Conservation (phyloP, 768 basidiomycete species). For the Xerocomus spinulosus region DNA sequence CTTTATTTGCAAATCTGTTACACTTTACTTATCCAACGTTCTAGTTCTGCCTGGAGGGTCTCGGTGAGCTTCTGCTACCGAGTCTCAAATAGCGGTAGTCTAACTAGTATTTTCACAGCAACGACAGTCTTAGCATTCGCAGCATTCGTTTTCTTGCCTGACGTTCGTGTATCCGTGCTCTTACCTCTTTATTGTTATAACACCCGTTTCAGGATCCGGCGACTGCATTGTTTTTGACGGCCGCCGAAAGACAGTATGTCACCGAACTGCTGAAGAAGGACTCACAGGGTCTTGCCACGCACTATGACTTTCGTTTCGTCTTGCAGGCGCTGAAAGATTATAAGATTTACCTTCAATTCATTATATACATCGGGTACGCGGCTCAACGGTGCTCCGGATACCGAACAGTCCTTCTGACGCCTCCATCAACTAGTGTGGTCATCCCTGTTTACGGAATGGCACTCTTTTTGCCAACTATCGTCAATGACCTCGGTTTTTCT, state of each 20-base stretch:
- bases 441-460: slow-evolving; percentile 43
- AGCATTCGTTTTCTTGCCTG: slow-evolving; percentile 46
- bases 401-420: slow-evolving; percentile 1
- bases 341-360: slow-evolving; percentile 31
- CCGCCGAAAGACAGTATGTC: slow-evolving; percentile 38
- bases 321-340: slow-evolving; percentile 45
- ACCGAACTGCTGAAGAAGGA: slow-evolving; percentile 40
- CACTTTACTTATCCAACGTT: slow-evolving; percentile 5
- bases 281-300: slow-evolving; percentile 39
- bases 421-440: slow-evolving; percentile 29
- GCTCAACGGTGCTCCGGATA: neutral
- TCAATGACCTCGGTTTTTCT: slow-evolving; percentile 45
- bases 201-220: slow-evolving; percentile 40
- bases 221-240: slow-evolving; percentile 50
- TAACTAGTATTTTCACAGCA: slow-evolving; percentile 1
- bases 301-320: slow-evolving; percentile 42
- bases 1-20: too few relatives aligned
- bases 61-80: slow-evolving; percentile 8
- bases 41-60: slow-evolving; percentile 31
- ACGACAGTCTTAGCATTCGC: slow-evolving; percentile 16
- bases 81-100: neutral
- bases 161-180: slow-evolving; percentile 33
- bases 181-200: neutral
- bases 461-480: slow-evolving; percentile 46
- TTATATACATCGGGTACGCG: slow-evolving; percentile 40